Evolutionary conservation across 2,329 filamentous ascomycete genomes (phyloP), one percentile per base, ranked within the genome.

Genomic region (Cladophialophora chaetospira): DNA sequence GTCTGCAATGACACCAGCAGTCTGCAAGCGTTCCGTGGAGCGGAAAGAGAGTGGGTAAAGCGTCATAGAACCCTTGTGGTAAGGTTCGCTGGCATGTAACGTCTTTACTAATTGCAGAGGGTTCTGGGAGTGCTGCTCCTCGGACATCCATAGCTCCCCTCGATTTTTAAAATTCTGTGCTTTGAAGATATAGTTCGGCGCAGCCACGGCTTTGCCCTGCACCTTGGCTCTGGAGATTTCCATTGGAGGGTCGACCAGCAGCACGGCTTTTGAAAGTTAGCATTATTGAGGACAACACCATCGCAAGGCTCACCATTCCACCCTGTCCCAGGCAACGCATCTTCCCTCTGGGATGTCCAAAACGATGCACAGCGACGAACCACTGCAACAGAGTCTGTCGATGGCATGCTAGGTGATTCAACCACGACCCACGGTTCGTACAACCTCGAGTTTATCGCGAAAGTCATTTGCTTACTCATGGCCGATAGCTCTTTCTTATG

Each of bases 41-140:
- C 19, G 17, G 43, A 46, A 46, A 11, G 43, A 46, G 10, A 46
- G 15, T 9, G 43, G 43, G 21, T 46, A 46, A 8, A 46, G 23
- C 6, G 43, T 46, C 8, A n/a, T n/a, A 29, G 19, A 46, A n/a
- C 43, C 43, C 29, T 29, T 46, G 43, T 46, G 43, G 23, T 46
- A 46, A 26, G 43, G 43, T 25, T 46, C 43, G 43, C 43, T 46
- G 43, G 6, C 25, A n/a, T 46, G 43, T 6, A 25, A 25, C n/a
- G 29, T 17, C 29, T 46, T 46, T 3, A 4, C 23, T 25, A 25
- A 28, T 17, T 26, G 25, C 29, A 33, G 13, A 13, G 29, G 13
- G 6, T 8, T 33, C 8, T 33, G 8, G 6, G 8, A 6, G 6
- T 26, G 4, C 25, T 5, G 21, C n/a, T 29, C 43, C 4, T 26